Base-by-base conservation (phyloP, 2,329 filamentous ascomycete species). In the Pestalotiopsis sp. region DNA sequence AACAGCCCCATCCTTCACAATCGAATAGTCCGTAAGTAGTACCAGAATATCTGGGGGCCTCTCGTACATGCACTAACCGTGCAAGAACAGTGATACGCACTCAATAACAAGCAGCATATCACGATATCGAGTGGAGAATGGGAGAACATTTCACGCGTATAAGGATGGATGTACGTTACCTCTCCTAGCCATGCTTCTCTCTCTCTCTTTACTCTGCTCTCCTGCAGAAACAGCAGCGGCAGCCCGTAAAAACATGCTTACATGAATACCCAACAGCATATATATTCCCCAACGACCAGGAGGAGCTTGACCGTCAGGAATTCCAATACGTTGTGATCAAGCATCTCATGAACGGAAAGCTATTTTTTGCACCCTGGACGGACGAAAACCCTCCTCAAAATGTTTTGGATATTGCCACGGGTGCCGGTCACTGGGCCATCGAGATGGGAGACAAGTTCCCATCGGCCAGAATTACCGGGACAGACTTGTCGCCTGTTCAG, bases 401-500 rank as follows among this genome's bases (percentile, higher is more conserved):
- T n/a, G 69, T 77, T 25, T 71, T 76, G 45, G 84, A 86, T 67
- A 76, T 85, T 38, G 84, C 79, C 14, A 86, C 84, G 0, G 84
- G 84, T 3, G 81, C 80, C 2, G 84, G 84, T 0, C 85, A 88
- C 70, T 91, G 90, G 64, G 88, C 90, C 13, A 89, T 93, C 68
- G 87, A 91, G 73, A 87, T 93, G 82, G 89, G 88, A 73, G 87
- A 90, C 72, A 75, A 82, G 63, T 92, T 90, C 69, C 90, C 90
- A 13, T 75, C 84, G 3, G 81, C 90, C 12, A 79, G 85, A 70
- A 83, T 93, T 38, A 84, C 86, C 63, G 91, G 89, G 39, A 91
- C 88, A 9, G 91, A 93, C 73, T 82, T 93, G 5, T 92, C 90
- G 1, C 90, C 90, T 1, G 89, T 92, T 31, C 91, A 93, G 74